phyloP scores from a whole-genome alignment of 495 filamentous ascomycete species.

The Cudoniella acicularis region DNA sequence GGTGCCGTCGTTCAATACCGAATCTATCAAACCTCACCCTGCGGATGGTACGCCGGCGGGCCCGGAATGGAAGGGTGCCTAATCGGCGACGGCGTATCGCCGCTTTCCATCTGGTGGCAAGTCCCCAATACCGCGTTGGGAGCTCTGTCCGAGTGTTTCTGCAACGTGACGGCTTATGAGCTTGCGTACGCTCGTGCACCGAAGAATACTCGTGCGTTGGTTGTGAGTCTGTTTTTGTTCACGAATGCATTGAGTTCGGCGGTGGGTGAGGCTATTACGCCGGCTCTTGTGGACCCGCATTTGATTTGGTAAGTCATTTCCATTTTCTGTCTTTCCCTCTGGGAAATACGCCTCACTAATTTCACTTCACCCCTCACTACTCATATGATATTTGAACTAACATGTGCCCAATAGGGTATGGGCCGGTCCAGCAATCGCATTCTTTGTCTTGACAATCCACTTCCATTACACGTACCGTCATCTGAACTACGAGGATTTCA shows the following conservation, averaged over 20 bases:
- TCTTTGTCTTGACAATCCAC: too few species aligned
- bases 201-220: slow-evolving; percentile 69
- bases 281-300: slow-evolving; percentile 60
- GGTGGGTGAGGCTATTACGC: slow-evolving; percentile 65
- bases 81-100: background rate
- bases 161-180: slow-evolving; percentile 47
- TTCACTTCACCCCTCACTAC: too few species aligned
- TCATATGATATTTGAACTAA: too few species aligned
- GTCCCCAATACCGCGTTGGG: slow-evolving; percentile 33
- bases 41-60: slow-evolving; percentile 43
- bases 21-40: slow-evolving; percentile 62
- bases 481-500: too few species aligned
- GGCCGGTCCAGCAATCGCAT: too few species aligned
- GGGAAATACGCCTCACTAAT: too few species aligned
- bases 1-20: slow-evolving; percentile 69
- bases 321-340: too few species aligned
- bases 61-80: slow-evolving; percentile 2
- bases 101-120: slow-evolving; percentile 29
- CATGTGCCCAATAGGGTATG: too few species aligned
- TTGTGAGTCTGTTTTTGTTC: slow-evolving; percentile 65
- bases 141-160: slow-evolving; percentile 39
- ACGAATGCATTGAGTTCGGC: slow-evolving; percentile 67
- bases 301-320: too few species aligned
- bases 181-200: slow-evolving; percentile 82
- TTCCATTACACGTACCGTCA: too few species aligned